Base-by-base conservation (phyloP, 1,139 yeast genomes). In the Pichia sp. region DNA sequence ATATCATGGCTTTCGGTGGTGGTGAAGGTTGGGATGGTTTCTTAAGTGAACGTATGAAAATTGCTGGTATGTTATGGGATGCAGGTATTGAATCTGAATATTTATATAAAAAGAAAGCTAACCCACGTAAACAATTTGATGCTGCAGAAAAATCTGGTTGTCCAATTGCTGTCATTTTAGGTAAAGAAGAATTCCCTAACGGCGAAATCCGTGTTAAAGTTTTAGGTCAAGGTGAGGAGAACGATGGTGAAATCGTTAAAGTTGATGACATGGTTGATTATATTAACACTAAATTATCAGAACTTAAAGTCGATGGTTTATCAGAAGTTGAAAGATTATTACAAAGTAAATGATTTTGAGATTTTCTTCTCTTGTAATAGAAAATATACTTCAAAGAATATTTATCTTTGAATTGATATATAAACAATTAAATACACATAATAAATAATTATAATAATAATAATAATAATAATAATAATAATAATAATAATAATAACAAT, bases 1-100 rank as follows among this genome's bases (percentile, higher is more conserved):
- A 74, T 61, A 84, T 92, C 45, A 90, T 92, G 97, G 97, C 97
- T 1, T 89, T 92, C 61, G 98, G 98, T 55, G 97, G 97, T 56
- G 97, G 97, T 60, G 87, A 86, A 58, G 92, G 83, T 51, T 90
- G 97, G 96, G 80, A 75, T 51, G 97, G 97, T 10, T 86, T 86
- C 70, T 71, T 92, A 58, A 78, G 81, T 51, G 97, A 92, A 69
- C 82, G 98, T 70, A 87, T 92, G 96, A 60, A 74, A 35, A 76
- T 92, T 45, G 78, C 96, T 46, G 82, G 86, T 59, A 67, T 71
- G 56, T 74, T 92, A 56, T 92, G 98, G 98, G 72, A 73, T 31
- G 85, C 84, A 8, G 97, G 95, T 36, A 79, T 92, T 55, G 94
- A 87, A 62, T 74, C 95, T 36, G 98, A 92, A 68, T 92, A 81